Percentiles rank a stretch among this genome's conserved stretches.
These are phyloP conservation scores for Syzygium aqueum DNA, from an alignment of 345 rosid genomes.

Conservation along the genomic window DNA sequence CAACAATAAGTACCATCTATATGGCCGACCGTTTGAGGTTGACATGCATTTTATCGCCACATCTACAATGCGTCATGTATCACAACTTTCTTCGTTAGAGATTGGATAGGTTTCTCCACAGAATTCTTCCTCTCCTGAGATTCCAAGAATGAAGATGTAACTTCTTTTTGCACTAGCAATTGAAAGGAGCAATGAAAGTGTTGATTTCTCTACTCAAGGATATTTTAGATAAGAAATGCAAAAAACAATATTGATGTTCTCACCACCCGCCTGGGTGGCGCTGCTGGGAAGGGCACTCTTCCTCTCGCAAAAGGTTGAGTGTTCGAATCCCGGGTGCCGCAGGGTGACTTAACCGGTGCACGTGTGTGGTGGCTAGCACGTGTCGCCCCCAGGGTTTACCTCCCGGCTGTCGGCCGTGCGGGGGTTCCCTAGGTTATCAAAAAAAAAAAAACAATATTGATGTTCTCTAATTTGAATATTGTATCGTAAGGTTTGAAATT, in stretches of 20 bases:
- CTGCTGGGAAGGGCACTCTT: no score
- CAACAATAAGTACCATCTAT: background rate
- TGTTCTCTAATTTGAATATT: background rate
- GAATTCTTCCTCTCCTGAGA: background rate
- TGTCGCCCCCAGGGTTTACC: no score
- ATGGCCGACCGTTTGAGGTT: background rate
- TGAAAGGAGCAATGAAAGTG: background rate
- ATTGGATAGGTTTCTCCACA: background rate
- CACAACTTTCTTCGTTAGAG: background rate
- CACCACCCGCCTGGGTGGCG: no score
- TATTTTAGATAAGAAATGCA: background rate
- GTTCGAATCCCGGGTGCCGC: no score
- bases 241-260: background rate
- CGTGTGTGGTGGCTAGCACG: no score
- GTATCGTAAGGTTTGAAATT: background rate
- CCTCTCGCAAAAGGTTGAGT: no score
- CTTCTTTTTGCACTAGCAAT: background rate
- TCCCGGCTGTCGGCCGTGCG: no score
- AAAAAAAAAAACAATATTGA: background rate
- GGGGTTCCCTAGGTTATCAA: no score
- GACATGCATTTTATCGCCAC: background rate
- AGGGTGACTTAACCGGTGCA: no score
- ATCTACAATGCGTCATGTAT: background rate
- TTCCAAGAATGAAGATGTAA: background rate
- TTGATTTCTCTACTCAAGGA: background rate